Evolutionary conservation across 1,284 basidiomycete genomes (phyloP).

Genomic region (Apiotrichum veenhuisii): DNA sequence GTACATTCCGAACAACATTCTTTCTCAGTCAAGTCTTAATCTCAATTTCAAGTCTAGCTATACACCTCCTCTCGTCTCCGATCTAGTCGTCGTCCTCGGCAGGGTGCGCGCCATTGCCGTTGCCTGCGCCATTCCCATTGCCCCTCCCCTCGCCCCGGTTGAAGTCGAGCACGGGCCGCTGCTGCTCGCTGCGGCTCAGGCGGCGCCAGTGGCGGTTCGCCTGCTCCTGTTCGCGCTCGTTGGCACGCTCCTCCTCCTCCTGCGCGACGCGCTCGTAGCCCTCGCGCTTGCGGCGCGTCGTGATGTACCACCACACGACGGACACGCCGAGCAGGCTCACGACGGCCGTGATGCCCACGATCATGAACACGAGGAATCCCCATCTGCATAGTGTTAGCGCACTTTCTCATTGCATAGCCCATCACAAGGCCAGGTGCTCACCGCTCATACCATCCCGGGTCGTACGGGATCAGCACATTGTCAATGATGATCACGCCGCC

Average conservation of each 20-base stretch:
- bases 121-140: not conserved
- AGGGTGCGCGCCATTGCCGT: too few relatives aligned
- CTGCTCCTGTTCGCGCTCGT: conserved; percentile 13
- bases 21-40: too few relatives aligned
- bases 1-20: too few relatives aligned
- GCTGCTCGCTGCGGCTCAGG: conserved; percentile 5
- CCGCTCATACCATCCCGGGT: conserved; percentile 72
- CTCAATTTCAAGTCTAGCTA: too few relatives aligned
- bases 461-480: conserved; percentile 74
- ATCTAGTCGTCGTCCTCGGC: too few relatives aligned
- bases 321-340: conserved; percentile 59
- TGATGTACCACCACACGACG: conserved; percentile 59
- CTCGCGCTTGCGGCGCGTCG: conserved; percentile 7
- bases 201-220: conserved; percentile 15
- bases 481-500: conserved; percentile 90
- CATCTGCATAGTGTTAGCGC: conserved; percentile 24
- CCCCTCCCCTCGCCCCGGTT: too few relatives aligned
- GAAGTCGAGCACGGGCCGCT: not conserved
- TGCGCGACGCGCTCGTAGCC: conserved; percentile 14
- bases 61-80: too few relatives aligned
- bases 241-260: conserved; percentile 8
- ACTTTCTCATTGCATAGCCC: not conserved
- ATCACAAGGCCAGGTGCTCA: not conserved
- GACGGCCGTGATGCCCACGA: conserved; percentile 59
- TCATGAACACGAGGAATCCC: conserved; percentile 40